Base-by-base conservation (phyloP, 1,139 yeast genomes). In the Nadsonia starkeyi-henricii region DNA sequence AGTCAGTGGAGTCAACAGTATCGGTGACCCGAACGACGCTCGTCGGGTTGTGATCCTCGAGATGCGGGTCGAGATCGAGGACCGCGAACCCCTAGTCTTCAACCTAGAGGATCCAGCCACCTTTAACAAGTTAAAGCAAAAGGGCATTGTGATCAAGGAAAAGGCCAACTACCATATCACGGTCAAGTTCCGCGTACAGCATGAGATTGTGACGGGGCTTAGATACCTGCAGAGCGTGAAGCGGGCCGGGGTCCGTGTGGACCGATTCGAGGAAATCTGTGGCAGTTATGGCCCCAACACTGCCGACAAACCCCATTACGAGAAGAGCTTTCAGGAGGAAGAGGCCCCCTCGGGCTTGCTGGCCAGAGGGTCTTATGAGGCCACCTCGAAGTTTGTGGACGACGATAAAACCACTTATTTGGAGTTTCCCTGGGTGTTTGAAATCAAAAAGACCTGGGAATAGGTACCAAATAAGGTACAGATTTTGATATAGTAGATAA, bases 211-310 rank as follows among this genome's bases (percentile, higher is more conserved):
- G 57, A 86, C 96, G 3, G 96, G 97, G 0, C 74, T 89, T 62
- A 80, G 82, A 62, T 89, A 88, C 65, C 75, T 85, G 56, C 96
- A 86, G 64, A 78, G 78, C 41, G 83, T 88, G 52, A 86, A 85
- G 65, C 84, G 89, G 61, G 79, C 88, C 2, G 96, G 95, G 39
- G 82, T 89, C 54, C 76, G 91, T 41, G 88, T 88, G 45, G 95
- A 86, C 62, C 85, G 82, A 65, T 69, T 81, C 47, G 94, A 85
- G 57, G 95, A 86, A 64, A 93, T 93, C 46, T 72, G 85, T 62
- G 96, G 96, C 1, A 81, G 93, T 5, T 88, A 81, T 62, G 91
- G 95, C 15, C 96, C 96, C 57, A 84, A 77, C 64, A 85, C 96
- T n/a, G 71, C 69, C 51, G 85, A 78, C 45, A 85, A 81, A 62